phyloP scores from a whole-genome alignment of 2,329 filamentous ascomycete genomes.

The Cytospora leucostoma region DNA sequence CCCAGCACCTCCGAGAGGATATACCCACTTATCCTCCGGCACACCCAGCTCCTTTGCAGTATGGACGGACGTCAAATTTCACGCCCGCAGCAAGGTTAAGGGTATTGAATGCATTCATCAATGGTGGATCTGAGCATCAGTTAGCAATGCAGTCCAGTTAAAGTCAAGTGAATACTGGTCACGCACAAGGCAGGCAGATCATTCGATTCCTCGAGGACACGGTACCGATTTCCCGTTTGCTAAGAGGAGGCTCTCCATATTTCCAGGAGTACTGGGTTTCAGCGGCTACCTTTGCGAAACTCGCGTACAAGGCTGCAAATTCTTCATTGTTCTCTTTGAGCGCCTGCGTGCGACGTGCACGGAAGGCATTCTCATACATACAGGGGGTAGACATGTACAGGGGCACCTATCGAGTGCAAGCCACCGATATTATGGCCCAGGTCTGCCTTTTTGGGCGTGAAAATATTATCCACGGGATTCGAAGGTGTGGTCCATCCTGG shows the following conservation, averaged over 20 bases:
- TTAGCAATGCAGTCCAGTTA: not conserved
- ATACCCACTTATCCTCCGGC: slow-evolving; percentile 60
- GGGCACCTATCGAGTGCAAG: slow-evolving; percentile 59
- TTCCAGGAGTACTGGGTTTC: slow-evolving; percentile 59
- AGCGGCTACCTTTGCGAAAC: slow-evolving; percentile 59
- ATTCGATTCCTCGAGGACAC: slow-evolving; percentile 61
- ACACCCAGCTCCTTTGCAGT: slow-evolving; percentile 57
- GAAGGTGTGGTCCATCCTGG: slow-evolving; percentile 58
- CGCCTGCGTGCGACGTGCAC: slow-evolving; percentile 57
- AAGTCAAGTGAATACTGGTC: not conserved
- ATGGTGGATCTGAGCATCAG: slow-evolving; percentile 54
- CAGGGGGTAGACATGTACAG: slow-evolving; percentile 67
- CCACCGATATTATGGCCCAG: slow-evolving; percentile 54
- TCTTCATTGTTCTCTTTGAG: slow-evolving; percentile 58
- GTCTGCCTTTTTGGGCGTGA: slow-evolving; percentile 48
- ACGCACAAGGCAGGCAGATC: slow-evolving; percentile 67
- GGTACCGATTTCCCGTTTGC: slow-evolving; percentile 53
- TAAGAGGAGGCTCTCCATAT: slow-evolving; percentile 48
- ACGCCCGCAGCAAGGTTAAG: slow-evolving; percentile 65
- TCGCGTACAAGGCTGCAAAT: slow-evolving; percentile 60
- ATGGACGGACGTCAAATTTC: slow-evolving; percentile 61
- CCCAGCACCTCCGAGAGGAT: slow-evolving; percentile 64
- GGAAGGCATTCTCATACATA: slow-evolving; percentile 69
- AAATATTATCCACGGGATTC: slow-evolving; percentile 18
- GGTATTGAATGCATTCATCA: slow-evolving; percentile 73